Percentiles rank a stretch among this genome's conserved stretches.
Conservation (phyloP, 306 rosid species). For the Pyrus bretschneideri region DNA sequence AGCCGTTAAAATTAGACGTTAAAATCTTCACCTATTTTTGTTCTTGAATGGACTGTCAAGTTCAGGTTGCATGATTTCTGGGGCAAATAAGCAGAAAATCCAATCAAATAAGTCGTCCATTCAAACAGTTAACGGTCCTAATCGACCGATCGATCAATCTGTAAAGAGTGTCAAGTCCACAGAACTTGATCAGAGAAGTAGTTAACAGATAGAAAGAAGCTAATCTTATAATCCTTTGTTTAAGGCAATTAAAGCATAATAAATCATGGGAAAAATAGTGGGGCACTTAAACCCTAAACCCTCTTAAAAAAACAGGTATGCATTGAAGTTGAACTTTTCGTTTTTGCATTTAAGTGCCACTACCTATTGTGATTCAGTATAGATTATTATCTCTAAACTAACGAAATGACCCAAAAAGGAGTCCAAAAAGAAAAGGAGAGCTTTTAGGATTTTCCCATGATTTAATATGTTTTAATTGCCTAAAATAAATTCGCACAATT, state of each 20-base stretch:
- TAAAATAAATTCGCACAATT: background rate
- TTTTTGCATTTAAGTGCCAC: background rate
- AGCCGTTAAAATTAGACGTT: constrained; percentile 13
- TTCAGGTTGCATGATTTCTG: constrained; percentile 6
- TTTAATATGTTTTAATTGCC: background rate
- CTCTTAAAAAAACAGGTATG: background rate
- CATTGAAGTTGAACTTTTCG: background rate
- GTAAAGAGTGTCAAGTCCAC: background rate
- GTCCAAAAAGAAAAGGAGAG: background rate
- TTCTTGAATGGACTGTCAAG: constrained; percentile 31
- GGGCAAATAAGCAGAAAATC: background rate
- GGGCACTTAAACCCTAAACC: too few species aligned
- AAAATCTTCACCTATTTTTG: constrained; percentile 30
- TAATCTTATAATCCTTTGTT: background rate
- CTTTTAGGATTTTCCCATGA: background rate
- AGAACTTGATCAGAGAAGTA: background rate
- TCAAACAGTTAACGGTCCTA: background rate
- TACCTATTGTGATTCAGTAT: background rate
- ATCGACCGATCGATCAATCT: constrained; percentile 2
- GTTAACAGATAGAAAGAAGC: background rate
- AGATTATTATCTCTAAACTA: background rate
- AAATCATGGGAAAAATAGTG: too few species aligned
- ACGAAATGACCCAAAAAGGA: background rate
- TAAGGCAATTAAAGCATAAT: too few species aligned
- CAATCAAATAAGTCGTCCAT: background rate